These are phyloP conservation scores for Schizochytrium sp. DNA, from an alignment of 108 stramenopile species.

Conservation along the genomic window DNA sequence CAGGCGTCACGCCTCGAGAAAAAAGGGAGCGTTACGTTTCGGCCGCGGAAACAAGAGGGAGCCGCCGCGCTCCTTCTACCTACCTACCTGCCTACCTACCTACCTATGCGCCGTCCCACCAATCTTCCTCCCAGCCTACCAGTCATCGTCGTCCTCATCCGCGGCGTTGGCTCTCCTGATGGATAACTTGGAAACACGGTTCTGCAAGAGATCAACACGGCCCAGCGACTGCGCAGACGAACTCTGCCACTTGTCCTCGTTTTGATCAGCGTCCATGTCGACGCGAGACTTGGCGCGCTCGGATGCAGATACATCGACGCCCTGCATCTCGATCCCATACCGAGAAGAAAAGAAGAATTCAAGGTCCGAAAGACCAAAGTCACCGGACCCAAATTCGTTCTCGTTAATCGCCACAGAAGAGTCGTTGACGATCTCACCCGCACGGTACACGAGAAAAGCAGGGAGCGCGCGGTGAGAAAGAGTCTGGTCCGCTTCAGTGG, in stretches of 20 bases:
- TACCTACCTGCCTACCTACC: too few species aligned
- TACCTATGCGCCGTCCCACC: background rate
- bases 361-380: background rate
- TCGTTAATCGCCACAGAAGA: background rate
- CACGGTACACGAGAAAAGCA: background rate
- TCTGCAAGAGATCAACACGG: background rate
- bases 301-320: background rate
- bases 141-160: background rate
- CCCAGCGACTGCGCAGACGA: background rate
- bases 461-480: slow-evolving; percentile 1
- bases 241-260: background rate
- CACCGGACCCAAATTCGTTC: background rate
- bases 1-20: too few species aligned
- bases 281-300: background rate
- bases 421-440: background rate
- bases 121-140: background rate
- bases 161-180: background rate
- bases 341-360: background rate
- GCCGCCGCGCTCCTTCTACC: too few species aligned
- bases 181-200: background rate
- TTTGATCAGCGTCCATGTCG: background rate
- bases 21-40: too few species aligned
- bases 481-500: background rate
- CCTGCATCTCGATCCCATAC: background rate
- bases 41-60: too few species aligned